Evolutionary conservation across 306 rosid species (phyloP), one percentile per base, ranked within the genome.

Genomic region (Cucumis sativus): DNA sequence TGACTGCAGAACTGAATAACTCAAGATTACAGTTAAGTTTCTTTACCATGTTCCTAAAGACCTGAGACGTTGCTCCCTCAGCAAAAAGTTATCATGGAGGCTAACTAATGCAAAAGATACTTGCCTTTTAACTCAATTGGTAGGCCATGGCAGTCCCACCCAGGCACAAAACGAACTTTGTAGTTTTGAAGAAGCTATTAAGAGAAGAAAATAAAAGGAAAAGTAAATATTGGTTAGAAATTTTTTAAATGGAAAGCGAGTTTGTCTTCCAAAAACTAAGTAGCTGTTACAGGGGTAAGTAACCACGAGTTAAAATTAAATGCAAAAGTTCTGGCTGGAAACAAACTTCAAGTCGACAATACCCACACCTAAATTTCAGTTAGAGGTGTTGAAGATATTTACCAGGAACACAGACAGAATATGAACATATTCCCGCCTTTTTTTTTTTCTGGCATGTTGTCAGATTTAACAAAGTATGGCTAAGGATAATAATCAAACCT

Each of bases 71-170:
- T 39, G 61, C 16, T 47, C 58, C 43, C 30, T 51, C 21, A 45
- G 56, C 28, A 72, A 17, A 51, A 16, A 16, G 18, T 15, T 16
- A 30, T 51, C 40, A 49, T 10, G 61, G 16, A 28, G 77, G 45
- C 45, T 72, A 72, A 51, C 47, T 51, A 51, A 30, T 16, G 25
- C 2, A 72, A 67, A 65, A 73, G 56, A 76, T 30, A 85, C 92
- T 89, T 95, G 84, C 99, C 99, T 92, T 95, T 95, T 82, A 95
- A 87, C 77, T 95, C 99, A 84, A 95, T 95, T 78, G 99, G 99
- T 80, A 95, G 88, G 80, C 98, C 99, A 88, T 95, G 99, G 80
- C 99, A 95, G 87, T 95, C 99, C 99, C 99, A 95, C 61, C 99
- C 99, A 80, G 99, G 99, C 78, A 95, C 94, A 83, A 87, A 95